phyloP scores from a whole-genome alignment of 208 protist genomes.

The Crithidia fasciculata region DNA sequence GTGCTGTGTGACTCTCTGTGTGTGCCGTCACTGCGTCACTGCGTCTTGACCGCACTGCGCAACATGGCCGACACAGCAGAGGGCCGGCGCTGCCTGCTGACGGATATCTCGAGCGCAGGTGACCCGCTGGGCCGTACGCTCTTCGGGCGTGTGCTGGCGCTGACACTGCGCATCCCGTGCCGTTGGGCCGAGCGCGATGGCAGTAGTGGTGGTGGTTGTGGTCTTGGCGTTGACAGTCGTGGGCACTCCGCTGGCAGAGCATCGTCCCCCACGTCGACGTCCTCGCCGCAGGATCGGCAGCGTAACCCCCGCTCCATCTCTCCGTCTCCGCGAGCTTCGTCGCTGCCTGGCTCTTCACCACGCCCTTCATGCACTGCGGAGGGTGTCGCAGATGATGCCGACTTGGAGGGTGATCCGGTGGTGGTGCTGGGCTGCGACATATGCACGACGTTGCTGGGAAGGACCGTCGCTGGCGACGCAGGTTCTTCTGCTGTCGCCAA shows the following conservation, averaged over 20 bases:
- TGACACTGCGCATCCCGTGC: slow-evolving; percentile 51
- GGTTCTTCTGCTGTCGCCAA: background rate
- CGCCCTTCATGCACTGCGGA: background rate
- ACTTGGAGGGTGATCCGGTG: background rate
- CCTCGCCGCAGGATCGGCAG: background rate
- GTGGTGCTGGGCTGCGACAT: slow-evolving; percentile 29
- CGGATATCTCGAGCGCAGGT: slow-evolving; percentile 54
- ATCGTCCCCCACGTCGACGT: background rate
- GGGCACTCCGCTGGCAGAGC: too few relatives aligned
- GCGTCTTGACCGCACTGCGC: slow-evolving; percentile 39
- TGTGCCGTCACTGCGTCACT: slow-evolving; percentile 32
- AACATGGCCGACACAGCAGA: slow-evolving; percentile 43
- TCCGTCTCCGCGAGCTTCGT: background rate
- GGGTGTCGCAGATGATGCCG: background rate
- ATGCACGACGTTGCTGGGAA: slow-evolving; percentile 11
- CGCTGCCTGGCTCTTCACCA: background rate
- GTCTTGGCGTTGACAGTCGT: too few relatives aligned
- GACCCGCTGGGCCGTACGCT: slow-evolving; percentile 63
- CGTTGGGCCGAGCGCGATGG: slow-evolving; percentile 8
- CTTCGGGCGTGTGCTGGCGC: slow-evolving; percentile 68
- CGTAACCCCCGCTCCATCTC: too few relatives aligned
- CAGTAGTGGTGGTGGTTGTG: too few relatives aligned
- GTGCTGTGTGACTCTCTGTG: slow-evolving; percentile 49
- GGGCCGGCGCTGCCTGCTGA: slow-evolving; percentile 60
- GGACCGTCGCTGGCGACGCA: background rate